Evolutionary conservation across 2,329 filamentous ascomycete species (phyloP), one percentile per base, ranked within the genome.

Genomic region (Didymellaceae sp.): DNA sequence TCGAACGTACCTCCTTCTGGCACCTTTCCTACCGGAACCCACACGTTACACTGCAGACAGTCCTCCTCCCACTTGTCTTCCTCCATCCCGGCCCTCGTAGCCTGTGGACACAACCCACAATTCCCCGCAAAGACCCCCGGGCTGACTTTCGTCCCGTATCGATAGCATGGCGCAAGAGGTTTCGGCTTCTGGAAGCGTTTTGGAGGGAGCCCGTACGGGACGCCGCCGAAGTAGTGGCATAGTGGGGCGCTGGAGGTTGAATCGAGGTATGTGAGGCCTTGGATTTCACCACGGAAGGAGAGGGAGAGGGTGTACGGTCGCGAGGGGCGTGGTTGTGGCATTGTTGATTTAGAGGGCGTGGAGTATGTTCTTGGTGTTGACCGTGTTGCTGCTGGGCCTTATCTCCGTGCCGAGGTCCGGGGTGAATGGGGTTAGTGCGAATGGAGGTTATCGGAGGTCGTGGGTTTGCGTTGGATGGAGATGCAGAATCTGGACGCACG

Each of bases 41-140:
- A 84, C 5, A 85, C 72, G 62, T 84, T 84, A 41, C 75, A 69
- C 55, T 83, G 80, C 53, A 84, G 73, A 52, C 82, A 84, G 63
- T 85, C 80, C 58, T 85, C 82, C 39, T 76, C 73, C 64, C 74
- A 76, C 4, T 66, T 52, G 38, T 34, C 59, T 59, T 65, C 59
- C n/a, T 66, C 65, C 1, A 62, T 62, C 2, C 48, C 50, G 3
- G 43, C 35, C 8, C 52, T 34, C 3, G 52, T 55, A 9, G 78
- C 77, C 58, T 85, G 82, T 0, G 82, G 82, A 63, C 82, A 84
- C 2, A 80, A 48, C 1, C 73, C 71, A 21, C 72, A 68, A 1
- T 50, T 70, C 0, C 73, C 72, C 1, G 73, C 74, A 54, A 77
- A 82, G 14, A 64, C 59, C 5, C 77, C 80, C 0, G 82, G 81